Conservation (phyloP, 768 basidiomycete species). For the Tricholoma bakamatsutake region DNA sequence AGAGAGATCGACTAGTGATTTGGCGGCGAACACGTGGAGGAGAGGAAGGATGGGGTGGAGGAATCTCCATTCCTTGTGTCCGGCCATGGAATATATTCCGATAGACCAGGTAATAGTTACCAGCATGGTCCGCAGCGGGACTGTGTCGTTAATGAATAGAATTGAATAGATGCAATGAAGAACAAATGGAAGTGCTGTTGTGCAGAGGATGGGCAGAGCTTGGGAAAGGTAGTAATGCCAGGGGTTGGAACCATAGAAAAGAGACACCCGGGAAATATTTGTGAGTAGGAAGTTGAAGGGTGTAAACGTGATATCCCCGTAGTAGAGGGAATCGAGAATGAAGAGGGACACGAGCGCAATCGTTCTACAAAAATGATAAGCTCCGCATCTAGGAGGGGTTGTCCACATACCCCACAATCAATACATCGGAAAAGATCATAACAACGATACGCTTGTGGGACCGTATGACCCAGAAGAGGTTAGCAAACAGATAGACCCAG, state of each 20-base stretch:
- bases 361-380: conserved; percentile 14
- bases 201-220: conserved; percentile 77
- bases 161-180: conserved; percentile 50
- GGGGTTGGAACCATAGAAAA: conserved; percentile 85
- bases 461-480: conserved; percentile 51
- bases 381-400: not conserved
- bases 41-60: conserved; percentile 87
- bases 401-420: conserved; percentile 39
- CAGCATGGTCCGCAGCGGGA: conserved; percentile 38
- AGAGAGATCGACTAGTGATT: conserved; percentile 54
- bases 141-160: conserved; percentile 20
- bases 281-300: conserved; percentile 76
- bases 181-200: conserved; percentile 67
- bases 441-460: conserved; percentile 23
- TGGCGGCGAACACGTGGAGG: conserved; percentile 73
- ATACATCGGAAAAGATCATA: conserved; percentile 33
- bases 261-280: conserved; percentile 80
- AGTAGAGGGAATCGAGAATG: conserved; percentile 65
- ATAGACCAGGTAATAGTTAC: conserved; percentile 56
- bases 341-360: conserved; percentile 27
- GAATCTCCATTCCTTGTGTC: conserved; percentile 98
- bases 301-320: conserved; percentile 61
- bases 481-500: conserved; percentile 67
- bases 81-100: conserved; percentile 66
- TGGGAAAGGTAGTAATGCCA: conserved; percentile 91